Evolutionary conservation across 495 filamentous ascomycete species (phyloP).

Genomic region (Parachaetomium inaequale): DNA sequence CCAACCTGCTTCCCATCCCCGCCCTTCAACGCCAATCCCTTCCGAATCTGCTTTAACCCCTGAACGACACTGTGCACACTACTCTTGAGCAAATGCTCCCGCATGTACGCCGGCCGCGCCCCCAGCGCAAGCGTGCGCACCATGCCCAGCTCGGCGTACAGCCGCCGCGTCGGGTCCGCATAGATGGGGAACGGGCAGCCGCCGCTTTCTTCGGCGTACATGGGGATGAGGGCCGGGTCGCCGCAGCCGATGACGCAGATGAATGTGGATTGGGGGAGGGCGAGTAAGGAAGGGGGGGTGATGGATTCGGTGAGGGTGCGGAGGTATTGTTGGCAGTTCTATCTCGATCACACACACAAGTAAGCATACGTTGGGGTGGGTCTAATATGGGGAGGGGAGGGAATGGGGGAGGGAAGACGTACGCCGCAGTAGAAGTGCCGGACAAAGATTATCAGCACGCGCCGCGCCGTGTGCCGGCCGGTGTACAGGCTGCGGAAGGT

Average conservation of each 20-base stretch:
- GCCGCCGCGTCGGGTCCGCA: constrained; percentile 64
- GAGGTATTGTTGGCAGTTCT: constrained; percentile 75
- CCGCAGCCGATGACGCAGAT: constrained; percentile 79
- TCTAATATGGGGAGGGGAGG: constrained; percentile 2
- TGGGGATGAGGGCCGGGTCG: constrained; percentile 64
- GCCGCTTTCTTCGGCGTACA: constrained; percentile 59
- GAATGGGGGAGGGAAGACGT: constrained; percentile 32
- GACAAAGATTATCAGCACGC: constrained; percentile 75
- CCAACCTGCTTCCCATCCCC: constrained; percentile 71
- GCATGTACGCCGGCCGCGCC: constrained; percentile 62
- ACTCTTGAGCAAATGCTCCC: constrained; percentile 43
- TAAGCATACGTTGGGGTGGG: background rate
- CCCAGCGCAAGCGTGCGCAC: constrained; percentile 59
- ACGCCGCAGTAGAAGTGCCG: constrained; percentile 90
- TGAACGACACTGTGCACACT: constrained; percentile 53
- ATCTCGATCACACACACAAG: too few species aligned
- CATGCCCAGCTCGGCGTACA: constrained; percentile 76
- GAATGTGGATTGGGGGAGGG: constrained; percentile 56
- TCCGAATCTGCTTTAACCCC: constrained; percentile 50
- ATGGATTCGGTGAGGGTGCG: constrained; percentile 58
- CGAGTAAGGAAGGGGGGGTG: constrained; percentile 52
- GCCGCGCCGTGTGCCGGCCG: constrained; percentile 48
- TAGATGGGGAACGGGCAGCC: constrained; percentile 75
- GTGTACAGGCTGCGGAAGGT: constrained; percentile 68
- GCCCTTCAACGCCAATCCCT: constrained; percentile 56